Evolutionary conservation across 257 asterid species (phyloP).

Genomic region (Rubia yunnanensis): DNA sequence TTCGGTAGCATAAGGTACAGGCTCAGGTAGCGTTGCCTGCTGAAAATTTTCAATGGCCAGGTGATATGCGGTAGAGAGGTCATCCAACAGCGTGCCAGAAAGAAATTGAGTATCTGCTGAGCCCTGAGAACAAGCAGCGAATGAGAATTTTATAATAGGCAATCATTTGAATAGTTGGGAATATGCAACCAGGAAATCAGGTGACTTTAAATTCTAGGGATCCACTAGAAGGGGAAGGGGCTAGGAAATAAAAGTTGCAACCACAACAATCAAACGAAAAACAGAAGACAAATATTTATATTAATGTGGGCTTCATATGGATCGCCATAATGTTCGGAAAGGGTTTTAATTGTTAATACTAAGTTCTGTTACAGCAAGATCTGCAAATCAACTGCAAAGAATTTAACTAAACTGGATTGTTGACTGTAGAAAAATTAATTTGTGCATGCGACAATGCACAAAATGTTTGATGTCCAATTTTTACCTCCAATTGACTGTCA

Average conservation of each 20-base stretch:
- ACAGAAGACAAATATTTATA: too few species aligned
- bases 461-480: neutral
- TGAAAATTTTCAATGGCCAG: constrained; percentile 65
- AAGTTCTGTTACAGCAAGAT: too few species aligned
- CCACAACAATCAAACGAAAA: too few species aligned
- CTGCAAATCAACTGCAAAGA: too few species aligned
- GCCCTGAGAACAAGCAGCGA: constrained; percentile 13
- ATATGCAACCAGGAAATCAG: neutral
- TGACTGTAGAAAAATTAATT: too few species aligned
- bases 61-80: constrained; percentile 53
- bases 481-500: constrained; percentile 38
- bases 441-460: too few species aligned
- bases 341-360: too few species aligned
- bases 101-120: constrained; percentile 33
- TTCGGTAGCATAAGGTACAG: constrained; percentile 31
- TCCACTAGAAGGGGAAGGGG: neutral
- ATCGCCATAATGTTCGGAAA: too few species aligned
- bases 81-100: constrained; percentile 46
- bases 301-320: too few species aligned
- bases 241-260: neutral
- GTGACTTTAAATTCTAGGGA: neutral
- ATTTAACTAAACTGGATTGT: too few species aligned
- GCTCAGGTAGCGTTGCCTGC: constrained; percentile 45
- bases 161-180: neutral
- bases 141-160: neutral